phyloP scores from a whole-genome alignment of 192 early-diverging fungal species.

The Endogone sp. region DNA sequence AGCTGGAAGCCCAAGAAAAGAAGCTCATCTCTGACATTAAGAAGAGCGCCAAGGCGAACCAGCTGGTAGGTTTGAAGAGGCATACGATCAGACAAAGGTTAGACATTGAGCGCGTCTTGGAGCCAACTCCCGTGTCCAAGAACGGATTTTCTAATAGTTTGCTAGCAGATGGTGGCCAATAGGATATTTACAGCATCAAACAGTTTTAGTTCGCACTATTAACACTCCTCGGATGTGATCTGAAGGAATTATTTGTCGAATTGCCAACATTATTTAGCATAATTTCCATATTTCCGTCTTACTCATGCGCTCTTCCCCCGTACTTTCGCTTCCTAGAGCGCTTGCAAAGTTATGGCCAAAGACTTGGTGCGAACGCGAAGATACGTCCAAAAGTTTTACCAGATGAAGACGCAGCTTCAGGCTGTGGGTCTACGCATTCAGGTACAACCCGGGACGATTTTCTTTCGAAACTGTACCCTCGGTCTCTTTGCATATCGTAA shows the following conservation, averaged over 20 bases:
- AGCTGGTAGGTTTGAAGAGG: conserved; percentile 61
- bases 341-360: conserved; percentile 96
- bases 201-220: too few species aligned
- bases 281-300: too few species aligned
- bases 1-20: conserved; percentile 94
- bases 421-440: conserved; percentile 85
- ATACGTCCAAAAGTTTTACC: conserved; percentile 94
- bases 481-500: neutral
- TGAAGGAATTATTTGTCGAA: too few species aligned
- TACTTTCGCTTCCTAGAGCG: conserved; percentile 38
- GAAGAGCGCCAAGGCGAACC: conserved; percentile 83
- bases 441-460: conserved; percentile 37
- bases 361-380: conserved; percentile 93
- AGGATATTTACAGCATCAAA: too few species aligned
- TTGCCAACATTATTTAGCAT: too few species aligned
- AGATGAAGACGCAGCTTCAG: conserved; percentile 93
- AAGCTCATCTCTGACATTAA: conserved; percentile 93
- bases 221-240: too few species aligned
- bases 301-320: neutral
- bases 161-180: too few species aligned
- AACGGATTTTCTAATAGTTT: too few species aligned
- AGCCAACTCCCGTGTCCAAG: too few species aligned
- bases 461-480: neutral
- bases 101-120: neutral
- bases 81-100: neutral